Percentiles rank a stretch among this genome's conserved stretches.
These are phyloP conservation scores for Aureobasidium lini DNA, from an alignment of 2,329 filamentous ascomycete species.

Conservation along the genomic window DNA sequence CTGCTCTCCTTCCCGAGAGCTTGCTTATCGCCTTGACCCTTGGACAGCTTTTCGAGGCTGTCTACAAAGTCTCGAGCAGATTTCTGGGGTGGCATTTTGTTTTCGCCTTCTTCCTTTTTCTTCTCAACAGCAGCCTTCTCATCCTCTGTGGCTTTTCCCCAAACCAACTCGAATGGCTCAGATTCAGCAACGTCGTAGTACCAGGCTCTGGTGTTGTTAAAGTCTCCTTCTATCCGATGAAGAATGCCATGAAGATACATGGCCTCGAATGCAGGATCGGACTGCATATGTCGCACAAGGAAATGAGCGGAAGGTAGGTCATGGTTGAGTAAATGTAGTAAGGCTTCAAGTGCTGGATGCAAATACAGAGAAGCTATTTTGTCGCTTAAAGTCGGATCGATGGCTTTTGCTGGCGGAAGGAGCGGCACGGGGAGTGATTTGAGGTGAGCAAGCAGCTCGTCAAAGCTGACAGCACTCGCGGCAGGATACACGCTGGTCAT, in stretches of 20 bases:
- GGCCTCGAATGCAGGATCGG: slow-evolving; percentile 40
- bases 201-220: slow-evolving; percentile 43
- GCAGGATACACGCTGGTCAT: slow-evolving; percentile 13
- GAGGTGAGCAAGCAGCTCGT: slow-evolving; percentile 24
- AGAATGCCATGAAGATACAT: slow-evolving; percentile 47
- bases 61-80: slow-evolving; percentile 27
- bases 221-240: slow-evolving; percentile 45
- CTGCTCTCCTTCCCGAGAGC: slow-evolving; percentile 29
- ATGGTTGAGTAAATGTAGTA: slow-evolving; percentile 45
- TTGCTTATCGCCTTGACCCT: slow-evolving; percentile 23
- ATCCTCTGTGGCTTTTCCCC: slow-evolving; percentile 20
- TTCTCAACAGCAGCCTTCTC: background rate
- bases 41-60: slow-evolving; percentile 32
- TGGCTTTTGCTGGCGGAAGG: slow-evolving; percentile 22
- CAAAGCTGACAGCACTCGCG: slow-evolving; percentile 21
- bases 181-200: slow-evolving; percentile 36
- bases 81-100: slow-evolving; percentile 16
- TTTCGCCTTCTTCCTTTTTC: background rate
- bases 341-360: slow-evolving; percentile 37
- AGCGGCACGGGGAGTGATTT: slow-evolving; percentile 24
- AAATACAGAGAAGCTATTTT: slow-evolving; percentile 25
- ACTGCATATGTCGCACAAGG: slow-evolving; percentile 46
- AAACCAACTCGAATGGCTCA: slow-evolving; percentile 29
- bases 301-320: slow-evolving; percentile 47
- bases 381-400: slow-evolving; percentile 21